Evolutionary conservation across 495 filamentous ascomycete genomes (phyloP), one percentile per base, ranked within the genome.

Genomic region (Aspergillus kassunensis): DNA sequence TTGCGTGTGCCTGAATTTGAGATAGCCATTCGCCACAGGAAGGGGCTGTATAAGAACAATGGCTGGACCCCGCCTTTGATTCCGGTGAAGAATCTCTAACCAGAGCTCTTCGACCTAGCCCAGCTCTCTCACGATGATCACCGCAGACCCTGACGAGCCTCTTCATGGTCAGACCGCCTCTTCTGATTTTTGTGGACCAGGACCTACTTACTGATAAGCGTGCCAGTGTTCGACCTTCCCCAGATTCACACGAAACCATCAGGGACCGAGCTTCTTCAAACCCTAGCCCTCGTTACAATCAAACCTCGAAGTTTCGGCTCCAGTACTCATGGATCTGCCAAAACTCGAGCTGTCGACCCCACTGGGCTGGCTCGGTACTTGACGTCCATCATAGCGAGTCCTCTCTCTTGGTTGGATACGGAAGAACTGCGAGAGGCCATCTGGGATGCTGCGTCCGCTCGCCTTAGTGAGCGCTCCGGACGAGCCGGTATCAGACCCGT

Each of bases 401-500:
- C 76, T 7, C 71, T 97, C 3, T 55, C 70, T 20, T 97, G 93
- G 92, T 74, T 97, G 9, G 65, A 80, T 3, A 78, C 80, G 23
- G 87, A 91, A 29, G 81, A 81, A 21, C 71, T 83, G 51, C 79
- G 78, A 46, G 92, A 96, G 61, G 68, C 73, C 9, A 71, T 97
- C 12, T 93, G 89, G 88, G 84, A 89, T 53, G 69, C 83, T 37
- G 90, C 92, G 4, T 86, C 87, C 53, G 79, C 78, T 47, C 77
- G 93, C 29, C 72, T 97, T 29, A 80, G 85, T 20, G 91, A 96
- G 63, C 79, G 92, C 10, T 93, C 90, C 54, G 93, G 93, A 2
- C 77, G 93, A 43, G 67, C 79, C 12, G 79, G 79, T 80, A 66
- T 34, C 62, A 27, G 27, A n/a, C 13, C 12, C 43, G 19, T 13